Evolutionary conservation across 2,329 filamentous ascomycete species (phyloP), one percentile per base, ranked within the genome.

Genomic region (Moelleriella libera): DNA sequence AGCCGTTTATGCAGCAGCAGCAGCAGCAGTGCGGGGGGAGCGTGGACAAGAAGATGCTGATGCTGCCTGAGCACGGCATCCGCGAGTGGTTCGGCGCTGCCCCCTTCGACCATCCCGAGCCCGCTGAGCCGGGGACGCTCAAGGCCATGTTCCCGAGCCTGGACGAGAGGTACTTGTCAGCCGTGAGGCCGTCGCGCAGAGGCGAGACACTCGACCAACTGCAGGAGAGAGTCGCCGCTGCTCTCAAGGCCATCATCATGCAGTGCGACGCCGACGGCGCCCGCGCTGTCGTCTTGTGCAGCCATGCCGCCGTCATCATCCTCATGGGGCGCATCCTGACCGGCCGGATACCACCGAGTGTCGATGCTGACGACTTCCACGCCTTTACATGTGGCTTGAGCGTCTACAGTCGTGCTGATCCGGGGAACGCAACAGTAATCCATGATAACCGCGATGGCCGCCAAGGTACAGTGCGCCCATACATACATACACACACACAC

Each of bases 21-120:
- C 21, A 21, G 21, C 21, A 21, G 21, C 21, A 21, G 21, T 21
- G 21, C 21, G 21, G 21, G 21, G 21, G 21, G 21, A 21, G 21
- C 21, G 21, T 21, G 21, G 21, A 21, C 21, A 21, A 21, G 3
- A 21, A 21, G 21, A 21, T 21, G 21, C 21, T 21, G 40, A 73
- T 82, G 51, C 70, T 74, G 37, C 73, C 71, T 44, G 78, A 82
- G 55, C 65, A 69, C 48, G 77, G 76, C 10, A 57, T 81, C 40
- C 83, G 86, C 51, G 92, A 98, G 69, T 97, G 92, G 83, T 97
- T 92, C 62, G 92, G 92, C 30, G 74, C 79, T 44, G 88, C 89
- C 12, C 80, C 80, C 50, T 96, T 95, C 64, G 75, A 85, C 47
- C 92, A 97, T 58, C 92, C 92, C 0, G 72, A 75, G 12, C 88